Evolutionary conservation across 2,329 filamentous ascomycete species (phyloP).

Genomic region (Calonectria pteridis): DNA sequence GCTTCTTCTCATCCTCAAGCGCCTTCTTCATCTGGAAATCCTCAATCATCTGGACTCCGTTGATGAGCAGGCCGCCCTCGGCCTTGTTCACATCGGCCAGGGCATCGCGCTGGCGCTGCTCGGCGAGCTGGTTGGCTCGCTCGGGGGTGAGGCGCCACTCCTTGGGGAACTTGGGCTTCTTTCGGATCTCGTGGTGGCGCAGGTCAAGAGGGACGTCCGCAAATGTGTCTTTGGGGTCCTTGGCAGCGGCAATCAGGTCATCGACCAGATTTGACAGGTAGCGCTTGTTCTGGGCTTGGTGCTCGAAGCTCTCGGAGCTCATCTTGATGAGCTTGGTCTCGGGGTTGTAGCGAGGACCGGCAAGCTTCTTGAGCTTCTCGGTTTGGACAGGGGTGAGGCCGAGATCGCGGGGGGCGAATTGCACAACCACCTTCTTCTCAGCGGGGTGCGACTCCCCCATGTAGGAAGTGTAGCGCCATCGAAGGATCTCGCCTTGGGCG

Average conservation of each 20-base stretch:
- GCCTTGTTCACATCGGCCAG: constrained; percentile 67
- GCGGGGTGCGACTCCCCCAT: constrained; percentile 95
- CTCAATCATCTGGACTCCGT: constrained; percentile 66
- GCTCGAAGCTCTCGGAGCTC: constrained; percentile 88
- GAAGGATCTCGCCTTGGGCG: constrained; percentile 75
- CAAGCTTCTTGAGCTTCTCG: constrained; percentile 88
- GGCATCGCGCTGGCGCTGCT: constrained; percentile 64
- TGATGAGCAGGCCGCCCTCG: constrained; percentile 68
- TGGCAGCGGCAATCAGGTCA: constrained; percentile 79
- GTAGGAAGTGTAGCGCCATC: constrained; percentile 97
- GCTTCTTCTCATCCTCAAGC: constrained; percentile 50
- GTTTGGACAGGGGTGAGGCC: constrained; percentile 76
- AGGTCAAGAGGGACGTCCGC: constrained; percentile 91
- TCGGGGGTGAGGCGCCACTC: constrained; percentile 85
- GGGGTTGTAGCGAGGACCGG: constrained; percentile 89
- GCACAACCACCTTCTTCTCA: constrained; percentile 92
- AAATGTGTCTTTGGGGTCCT: constrained; percentile 84
- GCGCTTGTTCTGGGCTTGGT: constrained; percentile 96
- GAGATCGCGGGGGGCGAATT: constrained; percentile 84
- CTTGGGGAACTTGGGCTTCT: constrained; percentile 78
- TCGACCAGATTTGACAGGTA: constrained; percentile 86
- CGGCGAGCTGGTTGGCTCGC: constrained; percentile 74
- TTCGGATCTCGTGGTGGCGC: constrained; percentile 82
- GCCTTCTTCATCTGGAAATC: constrained; percentile 48
- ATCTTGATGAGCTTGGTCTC: constrained; percentile 86